These are phyloP conservation scores for Entomortierella parvispora DNA, from an alignment of 192 early-diverging fungal species.

Conservation along the genomic window DNA sequence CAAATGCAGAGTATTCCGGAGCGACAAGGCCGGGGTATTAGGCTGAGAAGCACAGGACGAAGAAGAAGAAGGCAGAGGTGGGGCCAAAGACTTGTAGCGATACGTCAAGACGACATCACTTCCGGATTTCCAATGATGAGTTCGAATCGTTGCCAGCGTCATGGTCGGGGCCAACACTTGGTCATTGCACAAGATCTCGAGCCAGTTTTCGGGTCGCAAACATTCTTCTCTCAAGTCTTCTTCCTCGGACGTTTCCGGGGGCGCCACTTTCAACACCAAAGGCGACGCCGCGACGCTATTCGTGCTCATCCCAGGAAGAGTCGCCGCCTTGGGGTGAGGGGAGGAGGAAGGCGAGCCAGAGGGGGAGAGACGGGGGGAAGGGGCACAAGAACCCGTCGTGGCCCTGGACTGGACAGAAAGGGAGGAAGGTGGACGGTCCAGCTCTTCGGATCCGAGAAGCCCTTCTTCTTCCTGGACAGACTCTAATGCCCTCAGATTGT, in stretches of 20 bases:
- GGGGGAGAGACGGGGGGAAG: too few species aligned
- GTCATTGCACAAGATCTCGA: slow-evolving; percentile 71
- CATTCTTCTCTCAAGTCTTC: slow-evolving; percentile 21
- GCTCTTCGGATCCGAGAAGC: too few species aligned
- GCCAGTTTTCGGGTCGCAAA: slow-evolving; percentile 60
- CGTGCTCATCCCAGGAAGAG: not conserved
- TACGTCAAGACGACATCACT: slow-evolving; percentile 68
- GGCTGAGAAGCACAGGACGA: too few species aligned
- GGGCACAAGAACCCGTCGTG: too few species aligned
- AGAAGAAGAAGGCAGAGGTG: too few species aligned
- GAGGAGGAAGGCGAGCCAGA: too few species aligned
- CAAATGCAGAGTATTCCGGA: too few species aligned
- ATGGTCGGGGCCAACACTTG: slow-evolving; percentile 67
- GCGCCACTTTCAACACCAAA: not conserved
- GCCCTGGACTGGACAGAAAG: not conserved
- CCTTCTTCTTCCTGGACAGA: slow-evolving; percentile 16
- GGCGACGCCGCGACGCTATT: not conserved
- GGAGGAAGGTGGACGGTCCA: not conserved
- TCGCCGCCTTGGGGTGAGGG: too few species aligned
- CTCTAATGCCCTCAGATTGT: slow-evolving; percentile 13
- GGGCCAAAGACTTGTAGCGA: slow-evolving; percentile 27
- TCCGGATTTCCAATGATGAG: slow-evolving; percentile 71
- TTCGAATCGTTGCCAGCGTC: slow-evolving; percentile 76
- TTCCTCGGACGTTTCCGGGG: slow-evolving; percentile 15
- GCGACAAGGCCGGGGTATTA: too few species aligned